Base-by-base conservation (phyloP, 345 rosid genomes). In the Dimocarpus longan region DNA sequence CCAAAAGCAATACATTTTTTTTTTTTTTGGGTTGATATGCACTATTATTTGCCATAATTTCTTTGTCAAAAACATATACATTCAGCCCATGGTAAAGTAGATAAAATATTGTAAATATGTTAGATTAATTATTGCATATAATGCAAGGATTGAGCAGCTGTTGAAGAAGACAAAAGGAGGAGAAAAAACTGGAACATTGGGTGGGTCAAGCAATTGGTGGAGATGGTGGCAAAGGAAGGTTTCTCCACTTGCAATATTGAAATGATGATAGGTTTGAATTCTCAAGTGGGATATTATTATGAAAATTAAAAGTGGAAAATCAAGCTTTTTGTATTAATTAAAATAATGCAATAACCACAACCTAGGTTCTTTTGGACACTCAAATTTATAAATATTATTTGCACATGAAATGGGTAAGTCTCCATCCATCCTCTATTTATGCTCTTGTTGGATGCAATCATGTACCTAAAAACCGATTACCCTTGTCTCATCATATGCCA, bases 241-340 rank as follows among this genome's bases (percentile, higher is more conserved):
- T 76, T 52, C 84, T 85, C 93, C 91, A 85, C 89, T 84, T 71
- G 80, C 76, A 22, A 42, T 79, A 68, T 73, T 77, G 56, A 79
- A 75, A 85, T 88, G 72, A 85, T 88, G 76, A 76, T 46, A 13
- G 62, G 81, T 79, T 82, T 86, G 91, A 90, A 86, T 79, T 78
- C 76, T 68, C 65, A 40, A 80, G 22, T 75, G 81, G 66, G 78
- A 46, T 76, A 71, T 75, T 21, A 71, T 76, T 72, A 84, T 84
- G 24, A 18, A 19, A 19, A 60, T 60, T 43, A 68, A 40, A 46
- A 68, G 82, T 79, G 81, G 88, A 74, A 42, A 60, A 19, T 75
- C 60, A 66, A 46, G 52, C 64, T 70, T 70, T 0, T 19, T 37
- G 1, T 43, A 66, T 70, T 1, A 54, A 26, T 78, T 48, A 66